These are phyloP conservation scores for Ceratocystis cubensis DNA, from an alignment of 2,329 filamentous ascomycete genomes.

Conservation along the genomic window DNA sequence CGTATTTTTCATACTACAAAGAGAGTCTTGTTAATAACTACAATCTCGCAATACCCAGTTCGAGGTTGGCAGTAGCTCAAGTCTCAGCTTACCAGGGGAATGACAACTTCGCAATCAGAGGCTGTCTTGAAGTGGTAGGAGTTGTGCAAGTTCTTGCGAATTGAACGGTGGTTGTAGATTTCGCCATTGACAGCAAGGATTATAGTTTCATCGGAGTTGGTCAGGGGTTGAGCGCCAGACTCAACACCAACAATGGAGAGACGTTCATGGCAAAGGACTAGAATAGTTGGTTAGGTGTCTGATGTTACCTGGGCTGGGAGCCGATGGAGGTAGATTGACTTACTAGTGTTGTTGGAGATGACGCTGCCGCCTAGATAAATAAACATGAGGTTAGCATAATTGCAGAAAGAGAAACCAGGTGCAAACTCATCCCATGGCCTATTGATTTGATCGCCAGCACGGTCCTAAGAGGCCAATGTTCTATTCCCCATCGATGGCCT, in stretches of 20 bases:
- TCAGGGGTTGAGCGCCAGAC: conserved; percentile 86
- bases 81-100: conserved; percentile 63
- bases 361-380: conserved; percentile 62
- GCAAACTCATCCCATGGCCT: not conserved
- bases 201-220: conserved; percentile 79
- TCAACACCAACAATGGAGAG: conserved; percentile 96
- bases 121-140: conserved; percentile 96
- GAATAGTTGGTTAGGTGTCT: not conserved
- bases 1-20: conserved; percentile 75
- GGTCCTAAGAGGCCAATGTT: not conserved
- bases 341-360: conserved; percentile 83
- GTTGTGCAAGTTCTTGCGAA: conserved; percentile 73
- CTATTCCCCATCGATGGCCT: not conserved
- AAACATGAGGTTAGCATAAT: conserved; percentile 26
- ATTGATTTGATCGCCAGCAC: not conserved
- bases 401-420: not conserved
- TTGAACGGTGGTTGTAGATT: conserved; percentile 97
- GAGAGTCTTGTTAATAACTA: not conserved
- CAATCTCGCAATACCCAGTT: not conserved
- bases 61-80: not conserved
- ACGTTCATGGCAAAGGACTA: conserved; percentile 92
- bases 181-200: conserved; percentile 96
- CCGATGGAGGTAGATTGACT: conserved; percentile 26
- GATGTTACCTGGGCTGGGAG: not conserved
- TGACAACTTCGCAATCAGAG: conserved; percentile 97